Evolutionary conservation across 2,329 filamentous ascomycete species (phyloP), one percentile per base, ranked within the genome.

Genomic region (Aspergillus amoenus): DNA sequence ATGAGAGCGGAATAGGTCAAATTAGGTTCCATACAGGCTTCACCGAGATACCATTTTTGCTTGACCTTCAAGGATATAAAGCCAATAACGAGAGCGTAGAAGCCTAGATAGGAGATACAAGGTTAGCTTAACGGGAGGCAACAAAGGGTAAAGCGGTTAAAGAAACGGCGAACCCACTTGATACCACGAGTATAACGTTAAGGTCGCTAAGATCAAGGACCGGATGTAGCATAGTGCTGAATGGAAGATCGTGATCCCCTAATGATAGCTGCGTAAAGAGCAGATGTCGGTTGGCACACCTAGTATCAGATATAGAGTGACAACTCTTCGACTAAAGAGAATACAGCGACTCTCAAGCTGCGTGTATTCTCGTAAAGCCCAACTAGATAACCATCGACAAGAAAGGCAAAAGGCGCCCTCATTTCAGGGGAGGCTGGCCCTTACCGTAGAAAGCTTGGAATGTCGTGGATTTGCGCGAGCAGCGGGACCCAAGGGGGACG

Each of bases 41-140:
- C 73, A 42, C 73, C 73, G 3, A 76, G 64, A 47, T 75, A 75
- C 73, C 73, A 75, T 59, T 58, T 64, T 50, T 75, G 71, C 49
- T 76, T 74, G 49, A 75, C 59, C 48, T 74, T 73, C 7, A 70
- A 48, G 1, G 73, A 75, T 22, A 75, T 62, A 42, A 71, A 66
- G 1, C 72, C 73, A 40, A 69, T 70, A 5, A 67, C 18, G 13
- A 75, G 62, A 27, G 71, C 64, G 55, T 71, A 76, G 30, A 70
- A 45, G 6, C 72, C 72, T 74, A 56, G 6, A 43, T 46, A 6
- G 17, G 21, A 39, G 8, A 9, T 11, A n/a, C 2, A 53, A n/a
- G 12, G 6, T 67, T 18, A 64, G 56, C n/a, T 15, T 21, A 42
- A 32, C n/a, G 17, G 17, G 39, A 15, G 15, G 11, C 6, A 22